Evolutionary conservation across 1,284 basidiomycete species (phyloP), one percentile per base, ranked within the genome.

Genomic region (Sparassis latifolia): DNA sequence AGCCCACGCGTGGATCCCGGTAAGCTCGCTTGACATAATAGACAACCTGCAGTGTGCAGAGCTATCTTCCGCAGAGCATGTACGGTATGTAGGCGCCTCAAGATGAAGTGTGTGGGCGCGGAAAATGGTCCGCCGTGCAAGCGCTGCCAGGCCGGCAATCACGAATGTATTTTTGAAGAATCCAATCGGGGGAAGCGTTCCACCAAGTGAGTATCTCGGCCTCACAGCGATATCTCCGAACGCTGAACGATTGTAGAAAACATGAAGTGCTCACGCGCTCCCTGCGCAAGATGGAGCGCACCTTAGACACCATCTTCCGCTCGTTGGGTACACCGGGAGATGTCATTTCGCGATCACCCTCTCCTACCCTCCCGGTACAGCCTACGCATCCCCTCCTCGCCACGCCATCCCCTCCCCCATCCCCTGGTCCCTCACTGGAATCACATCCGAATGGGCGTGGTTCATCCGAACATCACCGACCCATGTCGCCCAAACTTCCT

Each of bases 51-150:
- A 20, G 20, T 20, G 20, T 20, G 20, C 20, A 20, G 20, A 20
- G 20, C 20, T 20, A 20, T 20, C 20, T 20, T 20, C 51, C 54
- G 32, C 58, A 92, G 92, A 48, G 94, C 94, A 0, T 97, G 94
- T 59, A 93, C 90, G 0, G 92, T 95, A 33, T 98, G 96, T 67
- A 84, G 96, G 33, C 86, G 93, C 45, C 83, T 98, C 56, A 99
- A 99, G 75, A 99, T 99, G 96, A 91, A 96, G 59, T 99, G 96
- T 59, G 92, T 97, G 20, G 93, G 89, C 37, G 91, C 92, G 2
- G 94, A 97, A 62, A 78, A 94, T 35, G 93, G 92, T 0, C 90
- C 91, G 0, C 92, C 94, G 0, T 97, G 94, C 72, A 94, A 93
- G 63, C 83, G 89, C 30, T 89, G 86, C 64, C 75, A 79, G 54